Base-by-base conservation (phyloP, 2,329 filamentous ascomycete genomes). In the Pleoardoris graminearum region DNA sequence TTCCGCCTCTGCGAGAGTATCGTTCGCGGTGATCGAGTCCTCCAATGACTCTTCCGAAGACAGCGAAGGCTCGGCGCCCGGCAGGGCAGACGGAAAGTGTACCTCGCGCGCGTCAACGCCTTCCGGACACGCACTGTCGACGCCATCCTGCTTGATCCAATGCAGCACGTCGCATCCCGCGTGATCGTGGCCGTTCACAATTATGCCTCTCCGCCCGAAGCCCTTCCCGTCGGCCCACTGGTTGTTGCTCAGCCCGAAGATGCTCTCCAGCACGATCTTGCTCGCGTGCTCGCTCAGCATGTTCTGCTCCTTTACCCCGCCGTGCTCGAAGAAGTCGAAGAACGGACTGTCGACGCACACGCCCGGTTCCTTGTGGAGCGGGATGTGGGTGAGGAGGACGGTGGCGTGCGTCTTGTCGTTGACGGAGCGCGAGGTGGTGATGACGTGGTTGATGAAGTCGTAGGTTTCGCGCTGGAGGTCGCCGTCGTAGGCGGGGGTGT, bases 121-220 rank as follows among this genome's bases (percentile, higher is more conserved):
- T 3, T 61, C 50, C 0, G 46, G 51, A 33, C 63, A 69, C 4
- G 12, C 19, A 17, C 46, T 37, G 10, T 58, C 25, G 0, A 56
- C 58, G 0, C 62, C 64, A 1, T 54, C 51, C 35, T 67, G 63
- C 4, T 57, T 53, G 4, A 65, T 66, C 65, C 83, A 93, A 76
- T 99, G 94, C 66, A 88, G 88, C 7, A 87, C 88, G 72, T 97
- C 91, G 69, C 94, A 99, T 6, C 94, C 94, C 61, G 89, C 90
- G 71, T 99, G 94, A 68, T 99, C 94, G 70, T 99, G 94, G 0
- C 94, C 94, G 43, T 92, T 97, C 33, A 99, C 76, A 22, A 99
- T 85, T 5, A 97, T 76, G 0, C 93, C 92, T 7, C 79, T 82
- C 14, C 90, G 80, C 1, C 91, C 90, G 46, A 76, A 76, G 1